phyloP scores from a whole-genome alignment of 75 land plant genomes.

The Pinus tabuliformis region DNA sequence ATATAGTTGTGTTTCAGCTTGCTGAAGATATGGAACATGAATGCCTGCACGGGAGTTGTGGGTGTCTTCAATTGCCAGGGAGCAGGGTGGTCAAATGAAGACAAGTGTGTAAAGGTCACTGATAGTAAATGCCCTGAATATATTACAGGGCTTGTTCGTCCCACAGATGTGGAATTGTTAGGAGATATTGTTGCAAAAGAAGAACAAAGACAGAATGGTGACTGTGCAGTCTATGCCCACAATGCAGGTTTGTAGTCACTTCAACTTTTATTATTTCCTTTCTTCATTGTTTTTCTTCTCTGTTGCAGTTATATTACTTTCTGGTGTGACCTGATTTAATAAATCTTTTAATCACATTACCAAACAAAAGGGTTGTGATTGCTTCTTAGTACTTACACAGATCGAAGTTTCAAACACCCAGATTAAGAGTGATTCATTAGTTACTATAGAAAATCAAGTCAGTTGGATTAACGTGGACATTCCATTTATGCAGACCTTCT shows the following conservation, averaged over 20 bases:
- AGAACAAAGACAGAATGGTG: constrained; percentile 58
- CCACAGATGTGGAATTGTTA: constrained; percentile 52
- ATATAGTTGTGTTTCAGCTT: constrained; percentile 47
- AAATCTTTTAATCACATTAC: too few species aligned
- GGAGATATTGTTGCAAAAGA: constrained; percentile 27
- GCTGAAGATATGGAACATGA: constrained; percentile 95
- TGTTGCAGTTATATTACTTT: too few species aligned
- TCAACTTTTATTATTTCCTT: neutral
- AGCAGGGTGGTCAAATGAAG: constrained; percentile 57
- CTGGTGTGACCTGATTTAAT: too few species aligned
- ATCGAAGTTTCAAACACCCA: too few species aligned
- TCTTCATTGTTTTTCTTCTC: neutral
- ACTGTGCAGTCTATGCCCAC: constrained; percentile 56
- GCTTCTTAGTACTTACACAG: too few species aligned
- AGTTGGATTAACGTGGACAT: too few species aligned
- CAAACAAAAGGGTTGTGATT: too few species aligned
- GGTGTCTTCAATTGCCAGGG: constrained; percentile 94
- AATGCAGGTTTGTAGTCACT: constrained; percentile 25
- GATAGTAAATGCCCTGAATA: constrained; percentile 13
- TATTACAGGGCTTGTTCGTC: constrained; percentile 45
- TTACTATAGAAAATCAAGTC: too few species aligned
- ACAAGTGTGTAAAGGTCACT: constrained; percentile 17
- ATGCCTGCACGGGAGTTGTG: constrained; percentile 68
- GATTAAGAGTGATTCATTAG: too few species aligned
- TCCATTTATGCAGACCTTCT: too few species aligned